Conservation (phyloP, 108 stramenopile species). For the Parietichytrium sp. region DNA sequence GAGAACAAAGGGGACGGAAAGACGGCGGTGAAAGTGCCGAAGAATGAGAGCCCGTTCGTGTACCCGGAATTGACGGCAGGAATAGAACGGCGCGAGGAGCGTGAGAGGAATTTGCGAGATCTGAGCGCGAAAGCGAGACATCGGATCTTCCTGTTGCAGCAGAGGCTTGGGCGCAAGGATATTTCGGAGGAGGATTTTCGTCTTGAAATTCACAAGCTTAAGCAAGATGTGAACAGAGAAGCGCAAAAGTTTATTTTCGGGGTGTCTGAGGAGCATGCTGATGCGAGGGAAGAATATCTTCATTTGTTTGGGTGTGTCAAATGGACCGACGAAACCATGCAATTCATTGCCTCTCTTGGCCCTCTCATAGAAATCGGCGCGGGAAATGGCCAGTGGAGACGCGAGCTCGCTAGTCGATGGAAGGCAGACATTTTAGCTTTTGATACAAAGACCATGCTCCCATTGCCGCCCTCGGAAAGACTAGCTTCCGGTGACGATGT, state of each 20-base stretch:
- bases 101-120: not conserved
- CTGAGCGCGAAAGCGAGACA: not conserved
- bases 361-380: slow-evolving; percentile 54
- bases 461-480: not conserved
- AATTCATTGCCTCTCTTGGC: slow-evolving; percentile 38
- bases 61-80: slow-evolving; percentile 10
- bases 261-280: slow-evolving; percentile 43
- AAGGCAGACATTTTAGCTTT: slow-evolving; percentile 47
- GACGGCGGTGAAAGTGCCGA: too few species aligned
- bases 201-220: slow-evolving; percentile 40
- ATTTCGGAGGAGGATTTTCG: slow-evolving; percentile 17
- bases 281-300: slow-evolving; percentile 47
- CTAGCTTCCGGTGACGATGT: slow-evolving; percentile 38
- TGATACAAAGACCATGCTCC: slow-evolving; percentile 38
- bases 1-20: too few species aligned
- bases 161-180: not conserved
- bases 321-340: slow-evolving; percentile 45
- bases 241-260: slow-evolving; percentile 53
- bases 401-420: slow-evolving; percentile 14
- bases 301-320: slow-evolving; percentile 45
- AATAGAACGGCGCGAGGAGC: slow-evolving; percentile 5
- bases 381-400: slow-evolving; percentile 52
- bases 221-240: slow-evolving; percentile 46
- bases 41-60: slow-evolving; percentile 14
- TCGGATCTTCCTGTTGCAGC: not conserved